Percentiles rank a stretch among this genome's conserved stretches.
Conservation (phyloP, 352 stramenopile species). For the Thraustochytrium sp. region DNA sequence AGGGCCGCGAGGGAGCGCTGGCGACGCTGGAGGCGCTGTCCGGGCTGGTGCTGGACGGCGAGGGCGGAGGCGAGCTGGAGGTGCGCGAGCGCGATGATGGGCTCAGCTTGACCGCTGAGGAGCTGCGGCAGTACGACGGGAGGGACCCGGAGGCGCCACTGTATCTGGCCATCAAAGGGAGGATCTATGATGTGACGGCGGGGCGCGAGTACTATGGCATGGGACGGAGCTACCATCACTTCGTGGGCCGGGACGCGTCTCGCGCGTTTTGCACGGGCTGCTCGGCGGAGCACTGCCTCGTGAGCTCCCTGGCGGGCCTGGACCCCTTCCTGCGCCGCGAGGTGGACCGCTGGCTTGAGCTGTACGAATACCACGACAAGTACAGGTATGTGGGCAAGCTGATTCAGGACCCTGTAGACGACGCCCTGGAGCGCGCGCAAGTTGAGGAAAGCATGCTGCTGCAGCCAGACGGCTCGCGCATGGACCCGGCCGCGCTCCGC, state of each 20-base stretch:
- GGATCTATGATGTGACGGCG: slow-evolving; percentile 43
- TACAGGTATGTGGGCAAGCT: slow-evolving; percentile 43
- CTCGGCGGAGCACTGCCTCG: background rate
- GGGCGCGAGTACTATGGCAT: slow-evolving; percentile 27
- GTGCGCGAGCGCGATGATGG: background rate
- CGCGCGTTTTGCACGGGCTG: slow-evolving; percentile 41
- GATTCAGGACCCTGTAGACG: slow-evolving; percentile 32
- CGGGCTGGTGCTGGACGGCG: background rate
- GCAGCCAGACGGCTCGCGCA: background rate
- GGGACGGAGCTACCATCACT: slow-evolving; percentile 28
- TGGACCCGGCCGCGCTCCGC: background rate
- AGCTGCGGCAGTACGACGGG: slow-evolving; percentile 5
- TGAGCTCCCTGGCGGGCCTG: background rate
- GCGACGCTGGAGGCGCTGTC: background rate
- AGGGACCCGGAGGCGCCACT: background rate
- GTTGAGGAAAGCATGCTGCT: slow-evolving; percentile 4
- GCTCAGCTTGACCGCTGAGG: background rate
- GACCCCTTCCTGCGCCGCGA: background rate
- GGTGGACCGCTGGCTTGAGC: slow-evolving; percentile 37
- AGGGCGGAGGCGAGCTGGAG: background rate
- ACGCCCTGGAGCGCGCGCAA: background rate
- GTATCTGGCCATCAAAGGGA: slow-evolving; percentile 33
- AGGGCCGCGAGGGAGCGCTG: background rate
- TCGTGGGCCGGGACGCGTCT: slow-evolving; percentile 41
- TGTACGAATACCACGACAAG: slow-evolving; percentile 45